Conservation (phyloP, 805 yeast genomes). For the Clavispora asparagi region DNA sequence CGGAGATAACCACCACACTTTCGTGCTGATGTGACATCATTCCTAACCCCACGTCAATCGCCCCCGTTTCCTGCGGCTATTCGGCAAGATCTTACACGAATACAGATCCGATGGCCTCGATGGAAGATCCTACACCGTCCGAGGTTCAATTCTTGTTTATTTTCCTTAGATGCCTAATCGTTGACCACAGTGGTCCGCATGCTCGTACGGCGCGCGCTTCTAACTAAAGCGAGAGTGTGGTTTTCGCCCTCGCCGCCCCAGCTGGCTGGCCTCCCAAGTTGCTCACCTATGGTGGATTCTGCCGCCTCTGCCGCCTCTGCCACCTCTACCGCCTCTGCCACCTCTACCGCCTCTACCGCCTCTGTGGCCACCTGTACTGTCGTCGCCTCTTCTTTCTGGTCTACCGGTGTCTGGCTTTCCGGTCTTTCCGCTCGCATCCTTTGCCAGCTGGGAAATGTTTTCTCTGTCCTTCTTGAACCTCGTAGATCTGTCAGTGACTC, state of each 20-base stretch:
- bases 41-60: not conserved
- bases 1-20: not conserved
- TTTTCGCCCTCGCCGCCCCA: not conserved
- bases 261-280: not conserved
- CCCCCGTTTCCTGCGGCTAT: too few relatives aligned
- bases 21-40: not conserved
- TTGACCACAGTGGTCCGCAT: not conserved
- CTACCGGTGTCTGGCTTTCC: not conserved
- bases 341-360: not conserved
- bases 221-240: not conserved
- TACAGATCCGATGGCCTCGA: too few relatives aligned
- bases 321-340: not conserved
- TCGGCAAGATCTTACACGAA: too few relatives aligned
- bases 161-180: not conserved
- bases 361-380: not conserved
- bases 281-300: not conserved
- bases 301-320: not conserved
- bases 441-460: slow-evolving; percentile 8
- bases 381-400: not conserved
- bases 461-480: slow-evolving; percentile 42
- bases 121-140: too few relatives aligned
- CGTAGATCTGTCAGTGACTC: slow-evolving; percentile 51
- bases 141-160: not conserved
- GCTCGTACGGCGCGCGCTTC: not conserved
- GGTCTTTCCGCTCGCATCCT: not conserved